Percentiles rank a stretch among this genome's conserved stretches.
phyloP scores from a whole-genome alignment of 2,329 filamentous ascomycete genomes.

The Volutella citrinella region DNA sequence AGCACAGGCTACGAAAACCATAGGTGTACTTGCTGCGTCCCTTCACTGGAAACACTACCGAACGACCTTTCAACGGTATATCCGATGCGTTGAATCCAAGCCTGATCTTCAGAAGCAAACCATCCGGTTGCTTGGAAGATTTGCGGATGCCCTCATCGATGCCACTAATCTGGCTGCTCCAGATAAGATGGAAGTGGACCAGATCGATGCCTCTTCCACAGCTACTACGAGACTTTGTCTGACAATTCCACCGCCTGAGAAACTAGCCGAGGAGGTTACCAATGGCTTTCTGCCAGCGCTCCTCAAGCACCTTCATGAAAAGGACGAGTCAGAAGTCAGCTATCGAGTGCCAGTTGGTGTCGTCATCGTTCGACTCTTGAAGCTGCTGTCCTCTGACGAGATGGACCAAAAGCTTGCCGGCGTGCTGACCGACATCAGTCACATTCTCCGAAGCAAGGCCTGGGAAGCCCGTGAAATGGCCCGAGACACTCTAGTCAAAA shows the following conservation, averaged over 20 bases:
- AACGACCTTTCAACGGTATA: constrained; percentile 78
- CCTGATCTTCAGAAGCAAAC: constrained; percentile 83
- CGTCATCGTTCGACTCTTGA: constrained; percentile 82
- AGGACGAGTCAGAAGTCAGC: constrained; percentile 92
- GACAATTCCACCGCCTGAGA: constrained; percentile 64
- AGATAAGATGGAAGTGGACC: constrained; percentile 44
- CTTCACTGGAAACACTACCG: constrained; percentile 91
- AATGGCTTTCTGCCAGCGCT: constrained; percentile 76
- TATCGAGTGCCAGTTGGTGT: constrained; percentile 87
- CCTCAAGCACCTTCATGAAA: constrained; percentile 83
- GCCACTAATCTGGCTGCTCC: constrained; percentile 44
- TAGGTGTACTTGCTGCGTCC: constrained; percentile 70
- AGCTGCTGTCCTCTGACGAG: constrained; percentile 70
- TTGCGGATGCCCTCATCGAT: constrained; percentile 71
- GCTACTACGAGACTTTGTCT: constrained; percentile 49
- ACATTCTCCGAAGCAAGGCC: constrained; percentile 85
- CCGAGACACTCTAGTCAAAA: constrained; percentile 80
- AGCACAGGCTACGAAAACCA: constrained; percentile 79
- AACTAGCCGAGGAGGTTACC: constrained; percentile 69
- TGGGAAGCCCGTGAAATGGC: constrained; percentile 90
- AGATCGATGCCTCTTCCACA: constrained; percentile 20
- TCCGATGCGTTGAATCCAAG: constrained; percentile 76
- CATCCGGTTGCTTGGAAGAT: constrained; percentile 74
- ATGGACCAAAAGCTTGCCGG: constrained; percentile 74
- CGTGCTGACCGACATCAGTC: constrained; percentile 86